phyloP scores from a whole-genome alignment of 768 basidiomycete species.

The Calocera cornea region DNA sequence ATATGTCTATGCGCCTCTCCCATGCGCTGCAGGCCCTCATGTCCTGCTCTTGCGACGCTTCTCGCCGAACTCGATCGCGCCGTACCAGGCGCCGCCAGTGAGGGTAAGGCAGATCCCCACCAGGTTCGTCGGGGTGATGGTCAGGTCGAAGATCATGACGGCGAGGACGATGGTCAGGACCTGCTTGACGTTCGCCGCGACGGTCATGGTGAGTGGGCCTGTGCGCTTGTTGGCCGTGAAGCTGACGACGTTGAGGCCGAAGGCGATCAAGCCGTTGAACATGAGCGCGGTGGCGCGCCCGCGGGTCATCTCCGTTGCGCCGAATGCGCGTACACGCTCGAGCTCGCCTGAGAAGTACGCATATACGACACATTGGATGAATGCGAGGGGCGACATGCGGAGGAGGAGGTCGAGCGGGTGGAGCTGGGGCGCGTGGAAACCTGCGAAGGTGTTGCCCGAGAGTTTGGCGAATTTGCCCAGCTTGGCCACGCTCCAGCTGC shows the following conservation, averaged over 20 bases:
- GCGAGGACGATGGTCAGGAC: constrained; percentile 78
- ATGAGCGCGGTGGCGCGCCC: constrained; percentile 41
- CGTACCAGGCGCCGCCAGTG: constrained; percentile 72
- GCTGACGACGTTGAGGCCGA: constrained; percentile 83
- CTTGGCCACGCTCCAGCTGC: constrained; percentile 17
- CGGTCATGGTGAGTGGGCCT: constrained; percentile 81
- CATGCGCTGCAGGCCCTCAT: neutral
- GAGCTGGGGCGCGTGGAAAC: constrained; percentile 22
- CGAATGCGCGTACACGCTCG: constrained; percentile 39
- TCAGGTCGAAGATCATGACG: constrained; percentile 69
- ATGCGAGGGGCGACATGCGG: constrained; percentile 84
- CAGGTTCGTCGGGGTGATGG: constrained; percentile 65
- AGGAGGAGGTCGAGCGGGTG: constrained; percentile 78
- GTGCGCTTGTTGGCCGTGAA: constrained; percentile 92
- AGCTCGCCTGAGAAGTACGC: constrained; percentile 76
- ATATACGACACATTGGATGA: constrained; percentile 68
- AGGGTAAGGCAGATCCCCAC: constrained; percentile 76
- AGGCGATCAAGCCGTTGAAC: constrained; percentile 77
- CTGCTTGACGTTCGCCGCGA: constrained; percentile 87
- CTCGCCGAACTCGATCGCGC: constrained; percentile 42
- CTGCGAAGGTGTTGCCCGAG: neutral
- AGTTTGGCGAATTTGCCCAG: neutral
- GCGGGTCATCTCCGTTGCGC: constrained; percentile 32
- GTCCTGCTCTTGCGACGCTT: constrained; percentile 10
- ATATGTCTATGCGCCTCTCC: too few relatives aligned